phyloP scores from a whole-genome alignment of 768 basidiomycete species.

The Lyophyllum atratum region DNA sequence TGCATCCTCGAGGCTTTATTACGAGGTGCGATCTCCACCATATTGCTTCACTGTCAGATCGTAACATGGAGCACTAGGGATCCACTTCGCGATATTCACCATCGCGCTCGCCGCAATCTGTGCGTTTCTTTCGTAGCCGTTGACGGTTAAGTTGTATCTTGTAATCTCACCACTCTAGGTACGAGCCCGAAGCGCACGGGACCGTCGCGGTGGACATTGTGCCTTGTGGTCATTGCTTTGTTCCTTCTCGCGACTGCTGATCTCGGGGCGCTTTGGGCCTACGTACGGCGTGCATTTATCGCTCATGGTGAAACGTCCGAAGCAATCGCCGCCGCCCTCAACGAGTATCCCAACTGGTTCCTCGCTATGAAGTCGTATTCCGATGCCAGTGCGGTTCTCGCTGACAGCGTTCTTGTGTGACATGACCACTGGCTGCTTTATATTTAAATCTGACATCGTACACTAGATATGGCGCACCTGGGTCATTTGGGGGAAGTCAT shows the following conservation, averaged over 20 bases:
- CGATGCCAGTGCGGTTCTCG: slow-evolving; percentile 13
- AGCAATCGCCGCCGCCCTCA: slow-evolving; percentile 5
- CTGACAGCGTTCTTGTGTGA: slow-evolving; percentile 11
- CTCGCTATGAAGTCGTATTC: slow-evolving; percentile 2
- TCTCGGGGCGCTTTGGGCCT: slow-evolving; percentile 12
- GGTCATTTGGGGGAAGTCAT: slow-evolving; percentile 15
- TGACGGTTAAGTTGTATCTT: not conserved
- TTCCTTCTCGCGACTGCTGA: slow-evolving; percentile 13
- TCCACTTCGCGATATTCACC: slow-evolving; percentile 11
- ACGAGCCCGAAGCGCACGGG: not conserved
- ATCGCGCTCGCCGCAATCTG: slow-evolving; percentile 11
- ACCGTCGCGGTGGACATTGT: slow-evolving; percentile 5
- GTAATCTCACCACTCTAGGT: not conserved
- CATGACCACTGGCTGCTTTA: not conserved
- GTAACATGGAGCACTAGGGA: not conserved
- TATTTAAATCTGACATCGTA: not conserved
- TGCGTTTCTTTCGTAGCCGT: not conserved
- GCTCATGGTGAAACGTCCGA: slow-evolving; percentile 5
- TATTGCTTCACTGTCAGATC: not conserved
- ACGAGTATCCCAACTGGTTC: slow-evolving; percentile 14
- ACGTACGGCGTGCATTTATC: slow-evolving; percentile 15
- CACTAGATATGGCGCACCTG: slow-evolving; percentile 18
- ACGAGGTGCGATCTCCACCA: slow-evolving; percentile 2
- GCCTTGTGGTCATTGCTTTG: slow-evolving; percentile 6
- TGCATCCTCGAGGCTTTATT: slow-evolving; percentile 11